Evolutionary conservation across 2,329 filamentous ascomycete genomes (phyloP).

Genomic region (Penicillium sp.): DNA sequence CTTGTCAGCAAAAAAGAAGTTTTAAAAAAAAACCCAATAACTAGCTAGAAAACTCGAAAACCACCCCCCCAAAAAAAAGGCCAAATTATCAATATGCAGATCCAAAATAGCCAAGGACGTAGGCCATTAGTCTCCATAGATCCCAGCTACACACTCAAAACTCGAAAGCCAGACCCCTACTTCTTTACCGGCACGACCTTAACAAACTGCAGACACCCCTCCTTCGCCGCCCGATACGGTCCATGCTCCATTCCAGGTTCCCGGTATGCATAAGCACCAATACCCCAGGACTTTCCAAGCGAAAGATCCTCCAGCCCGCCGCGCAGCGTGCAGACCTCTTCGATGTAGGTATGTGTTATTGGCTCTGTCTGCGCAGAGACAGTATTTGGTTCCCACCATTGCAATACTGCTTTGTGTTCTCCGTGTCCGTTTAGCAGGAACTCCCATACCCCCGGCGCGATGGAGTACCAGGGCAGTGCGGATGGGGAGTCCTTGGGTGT

Average conservation of each 20-base stretch:
- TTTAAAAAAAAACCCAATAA: neutral
- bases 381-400: conserved; percentile 39
- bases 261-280: conserved; percentile 43
- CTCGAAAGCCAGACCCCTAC: neutral
- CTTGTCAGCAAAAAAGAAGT: neutral
- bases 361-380: conserved; percentile 23
- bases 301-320: conserved; percentile 37
- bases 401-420: conserved; percentile 31
- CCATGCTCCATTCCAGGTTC: conserved; percentile 44
- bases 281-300: conserved; percentile 31
- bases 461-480: conserved; percentile 20
- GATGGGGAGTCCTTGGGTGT: conserved; percentile 13
- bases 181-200: conserved; percentile 11
- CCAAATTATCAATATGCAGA: neutral
- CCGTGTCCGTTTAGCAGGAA: conserved; percentile 37
- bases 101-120: neutral
- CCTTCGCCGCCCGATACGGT: conserved; percentile 33
- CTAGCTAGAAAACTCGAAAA: neutral
- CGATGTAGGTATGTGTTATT: conserved; percentile 40
- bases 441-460: conserved; percentile 38
- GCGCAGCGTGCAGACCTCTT: conserved; percentile 41
- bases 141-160: neutral
- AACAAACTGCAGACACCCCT: conserved; percentile 40
- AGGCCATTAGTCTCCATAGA: neutral
- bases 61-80: neutral